These are phyloP conservation scores for rapeseed (Brassica napus) DNA, from an alignment of 345 rosid species.

Conservation along the genomic window DNA sequence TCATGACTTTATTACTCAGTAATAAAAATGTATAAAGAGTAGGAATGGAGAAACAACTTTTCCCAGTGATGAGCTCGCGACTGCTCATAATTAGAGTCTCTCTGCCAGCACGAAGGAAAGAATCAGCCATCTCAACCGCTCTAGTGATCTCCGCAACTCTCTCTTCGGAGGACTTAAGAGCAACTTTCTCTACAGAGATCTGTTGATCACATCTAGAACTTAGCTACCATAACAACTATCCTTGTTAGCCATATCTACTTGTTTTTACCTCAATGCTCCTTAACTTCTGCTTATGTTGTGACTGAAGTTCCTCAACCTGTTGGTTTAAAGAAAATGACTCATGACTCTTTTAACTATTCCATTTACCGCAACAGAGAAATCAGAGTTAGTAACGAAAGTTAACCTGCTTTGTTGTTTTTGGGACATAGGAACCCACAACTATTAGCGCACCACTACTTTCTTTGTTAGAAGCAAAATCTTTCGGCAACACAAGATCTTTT, in stretches of 20 bases:
- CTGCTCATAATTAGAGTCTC: constrained; percentile 93
- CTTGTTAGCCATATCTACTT: constrained; percentile 1
- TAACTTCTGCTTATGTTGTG: constrained; percentile 58
- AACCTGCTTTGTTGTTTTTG: constrained; percentile 97
- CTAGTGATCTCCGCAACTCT: constrained; percentile 77
- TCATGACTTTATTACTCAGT: neutral
- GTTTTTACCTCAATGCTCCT: constrained; percentile 72
- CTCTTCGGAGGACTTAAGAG: constrained; percentile 66
- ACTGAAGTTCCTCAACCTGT: constrained; percentile 86
- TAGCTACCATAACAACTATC: constrained; percentile 16
- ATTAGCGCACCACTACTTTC: constrained; percentile 76
- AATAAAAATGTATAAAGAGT: neutral
- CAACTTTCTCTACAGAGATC: constrained; percentile 88
- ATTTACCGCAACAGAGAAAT: constrained; percentile 18
- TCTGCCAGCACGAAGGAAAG: constrained; percentile 58
- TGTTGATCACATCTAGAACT: constrained; percentile 37
- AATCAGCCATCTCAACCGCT: constrained; percentile 73
- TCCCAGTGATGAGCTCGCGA: constrained; percentile 85
- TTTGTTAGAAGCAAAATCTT: constrained; percentile 64
- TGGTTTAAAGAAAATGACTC: constrained; percentile 15
- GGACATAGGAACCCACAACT: constrained; percentile 95
- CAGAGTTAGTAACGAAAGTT: constrained; percentile 12
- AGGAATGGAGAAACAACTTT: constrained; percentile 51
- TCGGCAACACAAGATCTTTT: constrained; percentile 74
- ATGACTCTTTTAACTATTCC: constrained; percentile 1